Evolutionary conservation across 139 green algal genomes (phyloP).

Genomic region (Haematococcus lacustris): DNA sequence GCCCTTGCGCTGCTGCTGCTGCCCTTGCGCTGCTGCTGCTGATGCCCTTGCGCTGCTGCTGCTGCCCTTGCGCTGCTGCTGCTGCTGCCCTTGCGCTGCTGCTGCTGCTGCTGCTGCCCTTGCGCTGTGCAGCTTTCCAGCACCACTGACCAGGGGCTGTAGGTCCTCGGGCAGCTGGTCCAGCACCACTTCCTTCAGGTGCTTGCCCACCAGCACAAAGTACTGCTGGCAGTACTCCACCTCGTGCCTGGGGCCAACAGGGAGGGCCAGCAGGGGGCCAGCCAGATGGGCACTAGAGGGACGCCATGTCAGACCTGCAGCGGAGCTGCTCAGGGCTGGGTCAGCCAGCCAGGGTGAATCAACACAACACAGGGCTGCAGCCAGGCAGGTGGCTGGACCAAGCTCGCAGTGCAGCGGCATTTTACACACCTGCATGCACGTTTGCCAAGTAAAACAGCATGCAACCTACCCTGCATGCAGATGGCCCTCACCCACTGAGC

Average conservation of each 20-base stretch:
- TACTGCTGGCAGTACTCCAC: slow-evolving; percentile 18
- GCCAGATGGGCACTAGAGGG: not conserved
- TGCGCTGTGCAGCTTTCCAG: too few relatives aligned
- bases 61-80: too few relatives aligned
- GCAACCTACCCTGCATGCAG: not conserved
- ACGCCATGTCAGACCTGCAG: not conserved
- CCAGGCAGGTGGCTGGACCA: not conserved
- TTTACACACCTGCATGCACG: not conserved
- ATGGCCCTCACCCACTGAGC: too few relatives aligned
- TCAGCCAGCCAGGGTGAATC: not conserved
- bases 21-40: too few relatives aligned
- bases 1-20: too few relatives aligned
- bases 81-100: too few relatives aligned
- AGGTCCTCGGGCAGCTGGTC: slow-evolving; percentile 22
- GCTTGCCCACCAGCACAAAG: slow-evolving; percentile 15
- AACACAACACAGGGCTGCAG: not conserved
- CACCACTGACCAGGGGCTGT: slow-evolving; percentile 18
- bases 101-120: too few relatives aligned
- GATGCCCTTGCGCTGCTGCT: too few relatives aligned
- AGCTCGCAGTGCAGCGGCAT: not conserved
- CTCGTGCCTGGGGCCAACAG: slow-evolving; percentile 4
- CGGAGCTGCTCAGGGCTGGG: not conserved
- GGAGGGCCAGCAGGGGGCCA: too few relatives aligned
- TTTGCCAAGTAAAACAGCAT: not conserved
- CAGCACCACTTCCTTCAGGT: slow-evolving; percentile 17